Evolutionary conservation across 129 eudicot genomes (phyloP).

Genomic region (Flaveria sonorensis): DNA sequence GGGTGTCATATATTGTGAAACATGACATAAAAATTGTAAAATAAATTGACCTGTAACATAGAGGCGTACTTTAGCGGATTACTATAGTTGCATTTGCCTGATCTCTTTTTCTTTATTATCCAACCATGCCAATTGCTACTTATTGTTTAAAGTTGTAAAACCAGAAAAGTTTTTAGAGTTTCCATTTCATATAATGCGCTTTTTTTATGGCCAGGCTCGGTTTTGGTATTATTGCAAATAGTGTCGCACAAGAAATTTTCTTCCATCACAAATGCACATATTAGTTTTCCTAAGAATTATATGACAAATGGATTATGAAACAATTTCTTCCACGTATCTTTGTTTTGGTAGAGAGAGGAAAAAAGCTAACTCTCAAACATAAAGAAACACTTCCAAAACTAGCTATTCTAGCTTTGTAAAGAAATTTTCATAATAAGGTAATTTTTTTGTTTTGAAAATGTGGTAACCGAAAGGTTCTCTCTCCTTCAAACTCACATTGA

Average conservation of each 20-base stretch:
- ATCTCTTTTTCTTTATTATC: neutral
- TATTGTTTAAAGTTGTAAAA: no score
- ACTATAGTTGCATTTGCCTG: neutral
- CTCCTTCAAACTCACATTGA: neutral
- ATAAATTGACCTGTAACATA: neutral
- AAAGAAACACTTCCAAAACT: neutral
- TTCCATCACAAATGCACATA: no score
- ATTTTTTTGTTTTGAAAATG: neutral
- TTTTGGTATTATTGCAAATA: neutral
- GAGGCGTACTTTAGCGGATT: neutral
- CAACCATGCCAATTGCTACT: neutral
- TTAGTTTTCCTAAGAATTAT: no score
- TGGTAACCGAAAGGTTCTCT: neutral
- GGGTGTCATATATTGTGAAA: slow-evolving; percentile 5
- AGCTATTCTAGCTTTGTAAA: neutral
- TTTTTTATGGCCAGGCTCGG: neutral
- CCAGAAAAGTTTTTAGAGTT: no score
- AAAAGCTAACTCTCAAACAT: slow-evolving; percentile 16
- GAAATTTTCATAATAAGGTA: neutral
- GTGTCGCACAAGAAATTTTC: neutral
- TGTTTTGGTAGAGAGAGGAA: slow-evolving; percentile 8
- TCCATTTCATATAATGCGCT: neutral
- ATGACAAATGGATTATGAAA: no score
- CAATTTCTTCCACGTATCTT: neutral
- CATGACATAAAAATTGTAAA: neutral